Conservation (phyloP, 2,329 filamentous ascomycete genomes). For the Hypoxylon sp. region DNA sequence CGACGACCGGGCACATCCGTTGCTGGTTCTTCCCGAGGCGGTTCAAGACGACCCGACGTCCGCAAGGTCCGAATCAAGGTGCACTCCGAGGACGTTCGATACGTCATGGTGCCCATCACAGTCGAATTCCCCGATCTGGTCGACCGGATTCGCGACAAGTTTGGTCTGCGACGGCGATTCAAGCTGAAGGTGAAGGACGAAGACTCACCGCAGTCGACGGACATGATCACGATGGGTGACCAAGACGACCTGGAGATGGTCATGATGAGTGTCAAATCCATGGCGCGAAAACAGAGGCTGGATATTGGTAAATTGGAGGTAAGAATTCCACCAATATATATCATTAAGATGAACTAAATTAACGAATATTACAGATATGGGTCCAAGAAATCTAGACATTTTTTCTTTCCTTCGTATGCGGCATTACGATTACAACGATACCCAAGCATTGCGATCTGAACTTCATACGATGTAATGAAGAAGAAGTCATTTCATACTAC, state of each 20-base stretch:
- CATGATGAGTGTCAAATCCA: slow-evolving; percentile 72
- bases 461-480: slow-evolving; percentile 46
- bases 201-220: slow-evolving; percentile 70
- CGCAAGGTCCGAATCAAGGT: slow-evolving; percentile 90
- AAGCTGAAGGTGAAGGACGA: slow-evolving; percentile 92
- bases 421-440: slow-evolving; percentile 46
- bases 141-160: slow-evolving; percentile 85
- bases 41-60: slow-evolving; percentile 70
- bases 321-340: slow-evolving; percentile 51
- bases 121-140: slow-evolving; percentile 81
- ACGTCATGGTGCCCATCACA: slow-evolving; percentile 82
- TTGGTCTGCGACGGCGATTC: slow-evolving; percentile 78
- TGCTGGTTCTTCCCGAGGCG: slow-evolving; percentile 60
- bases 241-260: slow-evolving; percentile 96
- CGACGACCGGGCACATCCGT: slow-evolving; percentile 57
- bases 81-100: slow-evolving; percentile 88
- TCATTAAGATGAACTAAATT: slow-evolving; percentile 22
- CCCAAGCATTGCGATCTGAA: slow-evolving; percentile 45
- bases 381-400: slow-evolving; percentile 55
- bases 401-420: slow-evolving; percentile 37
- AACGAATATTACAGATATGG: slow-evolving; percentile 55
- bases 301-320: slow-evolving; percentile 97
- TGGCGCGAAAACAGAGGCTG: slow-evolving; percentile 74
- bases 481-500: too few relatives aligned
- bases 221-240: slow-evolving; percentile 97